Conservation (phyloP, 208 protist species). For the Leptomonas pyrrhocoris region DNA sequence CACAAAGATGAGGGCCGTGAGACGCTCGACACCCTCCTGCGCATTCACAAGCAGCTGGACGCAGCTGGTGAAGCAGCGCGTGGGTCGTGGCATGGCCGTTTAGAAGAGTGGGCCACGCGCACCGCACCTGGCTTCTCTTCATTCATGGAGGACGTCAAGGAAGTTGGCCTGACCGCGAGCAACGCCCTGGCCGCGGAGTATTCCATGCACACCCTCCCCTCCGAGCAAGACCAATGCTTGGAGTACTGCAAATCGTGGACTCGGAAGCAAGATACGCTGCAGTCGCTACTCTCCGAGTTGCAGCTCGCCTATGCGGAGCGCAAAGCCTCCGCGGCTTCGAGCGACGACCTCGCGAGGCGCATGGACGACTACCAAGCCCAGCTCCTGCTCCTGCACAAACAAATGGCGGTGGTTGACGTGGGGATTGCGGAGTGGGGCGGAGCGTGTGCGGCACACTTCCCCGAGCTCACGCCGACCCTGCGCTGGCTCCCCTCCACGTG, state of each 20-base stretch:
- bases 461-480: slow-evolving; percentile 49
- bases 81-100: slow-evolving; percentile 39
- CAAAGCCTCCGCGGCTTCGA: background rate
- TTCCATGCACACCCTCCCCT: slow-evolving; percentile 34
- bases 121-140: slow-evolving; percentile 26
- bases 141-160: slow-evolving; percentile 56
- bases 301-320: slow-evolving; percentile 28
- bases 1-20: slow-evolving; percentile 27
- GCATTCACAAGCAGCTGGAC: slow-evolving; percentile 57
- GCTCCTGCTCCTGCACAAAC: slow-evolving; percentile 34
- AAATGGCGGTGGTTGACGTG: slow-evolving; percentile 56
- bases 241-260: slow-evolving; percentile 54
- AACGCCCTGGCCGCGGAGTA: slow-evolving; percentile 68
- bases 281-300: slow-evolving; percentile 47
- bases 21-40: slow-evolving; percentile 65
- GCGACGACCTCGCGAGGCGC: slow-evolving; percentile 18
- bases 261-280: slow-evolving; percentile 51
- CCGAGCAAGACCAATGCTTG: slow-evolving; percentile 47
- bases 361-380: slow-evolving; percentile 34
- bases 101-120: slow-evolving; percentile 37
- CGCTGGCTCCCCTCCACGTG: slow-evolving; percentile 53
- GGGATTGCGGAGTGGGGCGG: slow-evolving; percentile 48
- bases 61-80: slow-evolving; percentile 31
- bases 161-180: slow-evolving; percentile 64
- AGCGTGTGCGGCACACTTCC: slow-evolving; percentile 56